phyloP scores from a whole-genome alignment of 1,284 basidiomycete genomes.

The Moniliella sp. region DNA sequence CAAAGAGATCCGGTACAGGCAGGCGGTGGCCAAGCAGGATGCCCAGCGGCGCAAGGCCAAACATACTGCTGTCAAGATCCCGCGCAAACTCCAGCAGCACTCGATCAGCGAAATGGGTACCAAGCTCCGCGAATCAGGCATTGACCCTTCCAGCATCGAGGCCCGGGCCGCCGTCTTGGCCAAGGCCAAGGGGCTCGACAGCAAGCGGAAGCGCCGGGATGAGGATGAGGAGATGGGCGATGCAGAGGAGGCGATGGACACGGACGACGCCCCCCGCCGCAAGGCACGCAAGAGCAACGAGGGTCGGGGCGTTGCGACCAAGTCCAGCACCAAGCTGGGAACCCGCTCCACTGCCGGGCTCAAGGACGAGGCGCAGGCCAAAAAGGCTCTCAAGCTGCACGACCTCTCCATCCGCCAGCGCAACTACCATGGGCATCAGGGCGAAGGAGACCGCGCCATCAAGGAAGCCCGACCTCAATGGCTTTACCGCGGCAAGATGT shows the following conservation, averaged over 20 bases:
- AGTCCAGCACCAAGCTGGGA: constrained; percentile 1
- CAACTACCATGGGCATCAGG: constrained; percentile 23
- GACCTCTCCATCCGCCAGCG: constrained; percentile 17
- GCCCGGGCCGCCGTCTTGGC: constrained; percentile 65
- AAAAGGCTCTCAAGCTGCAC: constrained; percentile 22
- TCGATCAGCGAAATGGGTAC: constrained; percentile 66
- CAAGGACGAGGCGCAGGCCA: constrained; percentile 15
- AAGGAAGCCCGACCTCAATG: constrained; percentile 19
- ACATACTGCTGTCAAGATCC: constrained; percentile 60
- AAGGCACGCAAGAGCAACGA: constrained; percentile 43
- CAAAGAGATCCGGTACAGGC: constrained; percentile 45
- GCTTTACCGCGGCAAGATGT: too few relatives aligned
- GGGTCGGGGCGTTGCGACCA: constrained; percentile 40
- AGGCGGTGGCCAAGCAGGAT: constrained; percentile 47
- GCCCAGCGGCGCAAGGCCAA: constrained; percentile 62
- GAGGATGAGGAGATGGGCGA: neutral
- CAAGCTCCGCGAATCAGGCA: constrained; percentile 61
- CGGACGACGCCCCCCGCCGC: too few relatives aligned
- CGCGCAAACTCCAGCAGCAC: constrained; percentile 49
- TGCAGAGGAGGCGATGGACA: constrained; percentile 3
- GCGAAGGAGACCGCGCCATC: constrained; percentile 27
- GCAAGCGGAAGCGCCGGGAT: constrained; percentile 44
- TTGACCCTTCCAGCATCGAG: constrained; percentile 68
- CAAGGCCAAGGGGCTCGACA: constrained; percentile 45
- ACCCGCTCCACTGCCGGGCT: constrained; percentile 18